phyloP scores from a whole-genome alignment of 371 early-diverging fungal species.

The Nosema granulosis region DNA sequence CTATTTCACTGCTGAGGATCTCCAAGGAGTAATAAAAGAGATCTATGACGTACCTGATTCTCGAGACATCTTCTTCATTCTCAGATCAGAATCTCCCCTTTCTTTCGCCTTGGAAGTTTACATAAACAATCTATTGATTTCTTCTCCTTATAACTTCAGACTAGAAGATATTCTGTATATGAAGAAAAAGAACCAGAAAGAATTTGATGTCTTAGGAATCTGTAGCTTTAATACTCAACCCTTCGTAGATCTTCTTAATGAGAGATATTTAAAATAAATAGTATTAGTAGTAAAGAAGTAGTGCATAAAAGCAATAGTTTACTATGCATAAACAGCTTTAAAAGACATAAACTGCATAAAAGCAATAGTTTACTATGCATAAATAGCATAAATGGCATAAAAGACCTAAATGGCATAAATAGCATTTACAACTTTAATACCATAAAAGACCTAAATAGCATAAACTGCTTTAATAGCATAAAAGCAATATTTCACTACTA shows the following conservation, averaged over 20 bases:
- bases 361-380: too few species aligned
- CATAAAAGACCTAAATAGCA: too few species aligned
- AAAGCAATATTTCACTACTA: too few species aligned
- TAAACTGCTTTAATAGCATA: too few species aligned
- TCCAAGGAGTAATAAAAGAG: constrained; percentile 76
- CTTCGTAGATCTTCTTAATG: constrained; percentile 62
- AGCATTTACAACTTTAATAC: too few species aligned
- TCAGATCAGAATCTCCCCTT: constrained; percentile 39
- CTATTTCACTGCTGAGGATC: constrained; percentile 84
- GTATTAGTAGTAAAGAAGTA: too few species aligned
- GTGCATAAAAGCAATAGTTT: too few species aligned
- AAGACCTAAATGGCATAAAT: too few species aligned
- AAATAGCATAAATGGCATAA: too few species aligned
- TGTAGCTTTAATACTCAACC: constrained; percentile 45
- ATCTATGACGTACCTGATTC: constrained; percentile 51
- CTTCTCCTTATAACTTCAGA: constrained; percentile 36
- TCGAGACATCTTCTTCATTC: constrained; percentile 51
- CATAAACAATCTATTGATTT: constrained; percentile 34
- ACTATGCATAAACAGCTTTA: too few species aligned
- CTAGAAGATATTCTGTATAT: constrained; percentile 61
- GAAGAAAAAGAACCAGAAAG: constrained; percentile 31
- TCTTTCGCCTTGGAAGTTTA: constrained; percentile 52
- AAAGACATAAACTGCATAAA: too few species aligned
- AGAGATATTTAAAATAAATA: constrained; percentile 57
- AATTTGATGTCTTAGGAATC: constrained; percentile 41